Base-by-base conservation (phyloP, 2,329 filamentous ascomycete species). In the Esteya vermicola region DNA sequence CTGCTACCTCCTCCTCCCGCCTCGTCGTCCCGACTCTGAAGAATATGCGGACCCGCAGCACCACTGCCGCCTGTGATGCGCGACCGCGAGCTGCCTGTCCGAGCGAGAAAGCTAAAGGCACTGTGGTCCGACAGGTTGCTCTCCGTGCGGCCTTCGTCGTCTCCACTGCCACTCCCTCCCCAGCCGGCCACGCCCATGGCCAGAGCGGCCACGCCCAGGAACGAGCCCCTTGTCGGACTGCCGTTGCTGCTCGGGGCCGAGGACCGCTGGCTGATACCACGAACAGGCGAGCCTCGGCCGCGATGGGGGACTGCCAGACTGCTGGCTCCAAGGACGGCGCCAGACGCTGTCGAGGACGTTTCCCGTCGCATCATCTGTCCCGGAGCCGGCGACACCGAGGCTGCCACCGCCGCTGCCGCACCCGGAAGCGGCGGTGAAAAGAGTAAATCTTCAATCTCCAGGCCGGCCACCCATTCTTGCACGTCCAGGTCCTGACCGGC, bases 61-160 rank as follows among this genome's bases (percentile, higher is more conserved):
- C 12, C n/a, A 14, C 27, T 19, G 22, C 54, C 56, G n/a, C n/a
- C n/a, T n/a, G n/a, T n/a, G 3, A 59, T 52, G 9, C 60, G 57
- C 34, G 59, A 55, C n/a, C 57, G 58, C 28, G 58, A 43, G 22
- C 47, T 48, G 9, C 25, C 38, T 1, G 45, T 42, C 3, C 40
- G 43, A 3, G 43, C 39, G 27, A 47, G 47, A 19, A 60, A 62
- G 27, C 61, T 64, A 13, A 65, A 56, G 3, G 58, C 59, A 50
- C 67, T 68, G 26, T 62, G 59, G 41, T 78, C 73, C 1, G 72
- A 75, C 3, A 75, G 52, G 48, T 68, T 72, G 49, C 70, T 75
- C 23, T 60, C 69, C 6, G 70, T 75, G 22, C 72, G 62, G 5
- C 63, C 63, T 28, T 72, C 68, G 32, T 70, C 67, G 14, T 67